Base-by-base conservation (phyloP, 1,284 basidiomycete genomes). In the Gastroboletus turbinatus region DNA sequence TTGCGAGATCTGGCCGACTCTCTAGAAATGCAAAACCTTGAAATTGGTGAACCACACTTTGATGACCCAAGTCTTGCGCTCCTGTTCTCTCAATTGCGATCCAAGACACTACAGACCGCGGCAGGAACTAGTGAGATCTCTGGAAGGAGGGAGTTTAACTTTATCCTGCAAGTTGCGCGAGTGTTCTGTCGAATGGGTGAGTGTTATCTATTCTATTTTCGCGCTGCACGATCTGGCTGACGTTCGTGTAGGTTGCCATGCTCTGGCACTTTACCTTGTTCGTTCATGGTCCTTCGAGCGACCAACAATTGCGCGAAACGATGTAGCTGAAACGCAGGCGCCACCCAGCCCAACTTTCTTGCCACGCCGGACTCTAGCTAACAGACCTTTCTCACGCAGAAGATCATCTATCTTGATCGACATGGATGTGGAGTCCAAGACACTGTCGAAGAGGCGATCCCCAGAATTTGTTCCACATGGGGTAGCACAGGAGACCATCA, bases 101-200 rank as follows among this genome's bases (percentile, higher is more conserved):
- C 86, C 23, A 94, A 91, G 76, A 95, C 94, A 1, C 75, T 97
- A 25, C 94, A 97, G 76, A 89, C 94, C 0, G 91, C 91, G 5
- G 90, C 95, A 69, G 95, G 94, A 9, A 92, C 91, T 0, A 92
- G 87, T 65, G 92, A 94, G 66, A 94, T 97, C 36, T 87, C 93
- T 0, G 89, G 90, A 32, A 83, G 83, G 53, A 84, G 87, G 19
- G 94, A 97, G 68, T 97, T 94, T 73, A 94, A 92, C 68, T 98
- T 97, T 71, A 92, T 97, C 6, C 78, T 95, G 39, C 94, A 97
- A 73, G 94, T 93, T 63, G 90, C 93, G 1, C 83, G 92, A 23
- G 92, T 96, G 3, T 94, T 98, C 67, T 92, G 88, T 66, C 80
- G 92, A 52, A 95, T 97, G 94, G 95, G 94, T 93, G 60, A 53